phyloP scores from a whole-genome alignment of 2,329 filamentous ascomycete genomes.

The Dactylellina sp. region DNA sequence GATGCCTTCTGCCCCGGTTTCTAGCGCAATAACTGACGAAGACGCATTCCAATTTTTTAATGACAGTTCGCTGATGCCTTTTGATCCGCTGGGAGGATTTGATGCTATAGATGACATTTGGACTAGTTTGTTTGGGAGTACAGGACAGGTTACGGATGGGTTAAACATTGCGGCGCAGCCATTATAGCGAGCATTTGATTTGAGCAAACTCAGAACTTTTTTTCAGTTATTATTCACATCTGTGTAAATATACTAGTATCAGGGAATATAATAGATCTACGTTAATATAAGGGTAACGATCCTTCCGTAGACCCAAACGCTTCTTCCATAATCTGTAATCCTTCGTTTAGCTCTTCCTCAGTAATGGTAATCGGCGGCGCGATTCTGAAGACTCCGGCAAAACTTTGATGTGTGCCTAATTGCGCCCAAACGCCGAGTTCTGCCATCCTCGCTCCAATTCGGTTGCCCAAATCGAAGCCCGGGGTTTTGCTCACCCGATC shows the following conservation, averaged over 20 bases:
- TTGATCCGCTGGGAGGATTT: conserved; percentile 52
- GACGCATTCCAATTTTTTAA: conserved; percentile 50
- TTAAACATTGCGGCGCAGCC: conserved; percentile 16
- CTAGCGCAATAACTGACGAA: conserved; percentile 28
- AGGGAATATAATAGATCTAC: neutral
- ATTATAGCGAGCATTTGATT: conserved; percentile 17
- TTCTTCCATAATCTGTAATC: conserved; percentile 70
- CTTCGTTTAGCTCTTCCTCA: conserved; percentile 67
- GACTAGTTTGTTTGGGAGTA: conserved; percentile 52
- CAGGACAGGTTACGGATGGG: conserved; percentile 21
- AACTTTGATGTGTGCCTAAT: conserved; percentile 69
- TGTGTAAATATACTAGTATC: too few species aligned
- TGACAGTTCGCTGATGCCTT: conserved; percentile 47
- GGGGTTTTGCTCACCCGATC: conserved; percentile 67
- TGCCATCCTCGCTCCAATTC: conserved; percentile 67
- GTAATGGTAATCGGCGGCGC: conserved; percentile 73
- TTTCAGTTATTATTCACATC: conserved; percentile 6
- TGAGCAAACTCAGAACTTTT: neutral
- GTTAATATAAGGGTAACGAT: conserved; percentile 60
- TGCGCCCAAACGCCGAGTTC: conserved; percentile 71
- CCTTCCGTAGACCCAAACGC: conserved; percentile 66
- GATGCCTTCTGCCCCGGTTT: neutral
- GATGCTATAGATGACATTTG: conserved; percentile 56
- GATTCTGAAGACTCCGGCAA: conserved; percentile 71
- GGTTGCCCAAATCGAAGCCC: conserved; percentile 66